phyloP scores from a whole-genome alignment of 2,329 filamentous ascomycete genomes.

The Fusarium bulbicola region DNA sequence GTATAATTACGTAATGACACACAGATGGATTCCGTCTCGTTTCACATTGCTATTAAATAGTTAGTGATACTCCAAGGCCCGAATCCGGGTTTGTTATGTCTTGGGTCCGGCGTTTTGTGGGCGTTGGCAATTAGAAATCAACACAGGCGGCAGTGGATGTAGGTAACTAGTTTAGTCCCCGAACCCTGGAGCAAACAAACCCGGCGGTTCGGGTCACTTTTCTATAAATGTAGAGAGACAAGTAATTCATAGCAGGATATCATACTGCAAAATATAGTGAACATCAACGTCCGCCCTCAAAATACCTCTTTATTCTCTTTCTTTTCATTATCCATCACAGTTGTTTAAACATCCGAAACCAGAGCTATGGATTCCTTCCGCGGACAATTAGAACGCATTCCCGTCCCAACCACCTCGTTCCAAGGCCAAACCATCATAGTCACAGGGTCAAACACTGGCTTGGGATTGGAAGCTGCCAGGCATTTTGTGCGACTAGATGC shows the following conservation, averaged over 20 bases:
- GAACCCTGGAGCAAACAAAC: fast-evolving
- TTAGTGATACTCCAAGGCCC: background rate
- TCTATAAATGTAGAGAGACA: background rate
- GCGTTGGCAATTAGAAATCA: background rate
- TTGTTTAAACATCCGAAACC: background rate
- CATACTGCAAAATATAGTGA: background rate
- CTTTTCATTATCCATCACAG: too few species aligned
- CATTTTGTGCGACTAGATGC: background rate
- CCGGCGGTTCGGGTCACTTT: background rate
- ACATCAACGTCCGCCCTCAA: too few species aligned
- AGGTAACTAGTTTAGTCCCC: background rate
- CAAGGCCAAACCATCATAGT: background rate
- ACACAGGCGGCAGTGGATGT: fast-evolving
- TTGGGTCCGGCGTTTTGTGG: fast-evolving
- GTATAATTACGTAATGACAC: background rate
- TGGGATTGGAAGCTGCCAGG: background rate
- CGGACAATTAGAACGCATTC: background rate
- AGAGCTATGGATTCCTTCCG: background rate
- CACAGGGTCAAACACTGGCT: background rate
- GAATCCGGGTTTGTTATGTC: too few species aligned
- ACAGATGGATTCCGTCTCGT: background rate
- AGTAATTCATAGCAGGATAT: background rate
- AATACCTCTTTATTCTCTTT: background rate
- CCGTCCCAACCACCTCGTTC: background rate
- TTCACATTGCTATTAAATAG: background rate